Base-by-base conservation (phyloP, 2,329 filamentous ascomycete species). In the Geoglossum cookeanum region DNA sequence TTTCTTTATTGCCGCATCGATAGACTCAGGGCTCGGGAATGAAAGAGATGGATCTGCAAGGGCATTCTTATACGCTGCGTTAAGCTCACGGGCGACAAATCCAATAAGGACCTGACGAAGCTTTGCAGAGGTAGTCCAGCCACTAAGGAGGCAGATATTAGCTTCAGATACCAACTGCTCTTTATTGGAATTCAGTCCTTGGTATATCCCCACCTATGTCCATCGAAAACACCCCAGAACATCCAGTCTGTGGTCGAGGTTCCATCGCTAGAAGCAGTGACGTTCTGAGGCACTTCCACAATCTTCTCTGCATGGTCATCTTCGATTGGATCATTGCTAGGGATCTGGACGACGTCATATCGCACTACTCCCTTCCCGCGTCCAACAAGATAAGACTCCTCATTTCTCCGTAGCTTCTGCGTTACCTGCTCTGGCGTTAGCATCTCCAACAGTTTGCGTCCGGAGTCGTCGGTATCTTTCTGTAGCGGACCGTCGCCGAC, bases 211-310 rank as follows among this genome's bases (percentile, higher is more conserved):
- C 74, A 91, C 87, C 87, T 87, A 70, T 98, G 92, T 0, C 92
- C 92, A 67, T 98, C 92, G 69, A 97, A 98, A 17, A 98, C 90
- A 58, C 90, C 92, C 92, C 94, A 98, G 69, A 98, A 98, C 89
- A 97, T 97, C 92, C 92, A 98, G 70, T 98, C 94, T 60, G 79
- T 87, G 59, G 76, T 81, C 17, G 75, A 62, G 15, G 77, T 75
- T 42, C 76, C 71, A 67, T 78, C 71, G 64, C 78, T 73, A 6
- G 75, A 74, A 15, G 76, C 74, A 30, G 77, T 75, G 44, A 78
- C 73, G 55, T 74, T 75, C 56, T 78, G 77, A 3, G 87, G 85
- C 7, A 96, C 81, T 69, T 97, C 87, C 52, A 98, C 88, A 65
- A 97, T 96, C 77, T 95, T 94, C 73, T 98, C 92, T 56, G 90